A percentile compares a stretch with the other conserved stretches of the same genome.
These are phyloP conservation scores for Sugiyamaella valdiviana DNA, from an alignment of 805 yeast species.

Conservation along the genomic window DNA sequence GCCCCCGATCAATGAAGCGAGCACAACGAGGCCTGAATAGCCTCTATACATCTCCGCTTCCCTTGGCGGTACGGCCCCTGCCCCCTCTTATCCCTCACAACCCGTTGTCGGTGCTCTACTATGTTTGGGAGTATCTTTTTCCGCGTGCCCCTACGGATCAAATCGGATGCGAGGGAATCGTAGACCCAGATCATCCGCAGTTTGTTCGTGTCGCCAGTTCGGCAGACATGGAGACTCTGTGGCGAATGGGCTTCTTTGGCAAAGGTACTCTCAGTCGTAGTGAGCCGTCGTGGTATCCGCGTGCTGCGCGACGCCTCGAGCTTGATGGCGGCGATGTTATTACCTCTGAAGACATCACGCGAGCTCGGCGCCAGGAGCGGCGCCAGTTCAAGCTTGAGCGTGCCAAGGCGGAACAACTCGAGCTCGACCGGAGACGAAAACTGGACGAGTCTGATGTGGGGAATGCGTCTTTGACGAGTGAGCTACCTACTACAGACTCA, in stretches of 20 bases:
- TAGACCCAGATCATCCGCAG: not conserved
- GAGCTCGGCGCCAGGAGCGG: slow-evolving; percentile 63
- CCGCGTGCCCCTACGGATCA: slow-evolving; percentile 17
- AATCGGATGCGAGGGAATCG: slow-evolving; percentile 17
- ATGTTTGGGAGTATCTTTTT: slow-evolving; percentile 29
- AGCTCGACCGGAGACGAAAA: slow-evolving; percentile 37
- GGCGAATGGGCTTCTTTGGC: slow-evolving; percentile 90
- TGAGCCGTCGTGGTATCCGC: slow-evolving; percentile 83
- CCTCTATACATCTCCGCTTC: slow-evolving; percentile 49
- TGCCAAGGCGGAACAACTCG: slow-evolving; percentile 48
- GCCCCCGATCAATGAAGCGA: not conserved
- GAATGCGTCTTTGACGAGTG: no score
- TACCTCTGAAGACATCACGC: slow-evolving; percentile 70
- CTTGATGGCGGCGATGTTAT: slow-evolving; percentile 35
- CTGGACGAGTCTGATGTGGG: slow-evolving; percentile 32
- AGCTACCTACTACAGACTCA: not conserved
- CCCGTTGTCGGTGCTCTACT: slow-evolving; percentile 58
- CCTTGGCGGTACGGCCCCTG: slow-evolving; percentile 43
- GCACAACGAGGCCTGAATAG: slow-evolving; percentile 21
- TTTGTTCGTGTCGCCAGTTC: slow-evolving; percentile 33
- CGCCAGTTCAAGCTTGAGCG: slow-evolving; percentile 65
- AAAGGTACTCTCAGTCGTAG: slow-evolving; percentile 85
- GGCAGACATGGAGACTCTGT: slow-evolving; percentile 49
- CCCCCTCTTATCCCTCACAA: slow-evolving; percentile 58
- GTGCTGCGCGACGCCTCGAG: slow-evolving; percentile 54